Percentiles rank a stretch among this genome's conserved stretches.
Evolutionary conservation across 108 stramenopile species (phyloP).

Genomic region (Chaetoceros tenuissimus): DNA sequence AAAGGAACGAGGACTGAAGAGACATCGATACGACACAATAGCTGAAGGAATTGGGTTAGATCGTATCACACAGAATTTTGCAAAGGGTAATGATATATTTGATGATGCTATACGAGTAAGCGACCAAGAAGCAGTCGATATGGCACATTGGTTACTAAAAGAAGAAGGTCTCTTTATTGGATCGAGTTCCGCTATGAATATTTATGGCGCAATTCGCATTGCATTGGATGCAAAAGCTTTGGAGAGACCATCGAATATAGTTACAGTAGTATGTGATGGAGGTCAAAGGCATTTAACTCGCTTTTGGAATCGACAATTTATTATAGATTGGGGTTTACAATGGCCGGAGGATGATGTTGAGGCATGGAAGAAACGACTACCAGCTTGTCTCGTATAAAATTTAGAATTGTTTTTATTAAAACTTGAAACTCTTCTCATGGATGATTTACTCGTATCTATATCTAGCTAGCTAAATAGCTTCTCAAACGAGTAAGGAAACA

Average conservation of each 20-base stretch:
- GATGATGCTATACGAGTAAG: slow-evolving; percentile 56
- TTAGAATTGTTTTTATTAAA: too few relatives aligned
- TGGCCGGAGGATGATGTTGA: slow-evolving; percentile 56
- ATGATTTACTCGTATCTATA: too few relatives aligned
- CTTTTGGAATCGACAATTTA: slow-evolving; percentile 85
- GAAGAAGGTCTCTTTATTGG: slow-evolving; percentile 93
- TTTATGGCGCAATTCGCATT: slow-evolving; percentile 75
- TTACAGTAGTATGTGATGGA: slow-evolving; percentile 89
- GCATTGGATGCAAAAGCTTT: slow-evolving; percentile 26
- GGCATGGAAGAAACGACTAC: neutral
- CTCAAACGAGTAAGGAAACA: too few relatives aligned
- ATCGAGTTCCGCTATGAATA: slow-evolving; percentile 92
- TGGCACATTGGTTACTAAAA: slow-evolving; percentile 86
- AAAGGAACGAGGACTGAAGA: slow-evolving; percentile 58
- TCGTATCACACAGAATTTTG: slow-evolving; percentile 88
- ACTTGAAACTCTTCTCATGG: too few relatives aligned
- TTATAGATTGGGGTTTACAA: slow-evolving; percentile 51
- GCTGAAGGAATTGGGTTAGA: slow-evolving; percentile 96
- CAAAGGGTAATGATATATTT: slow-evolving; percentile 37
- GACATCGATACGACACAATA: slow-evolving; percentile 94
- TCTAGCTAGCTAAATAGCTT: too few relatives aligned
- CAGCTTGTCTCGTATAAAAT: too few relatives aligned
- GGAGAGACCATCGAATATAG: slow-evolving; percentile 52
- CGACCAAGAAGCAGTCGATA: slow-evolving; percentile 90
- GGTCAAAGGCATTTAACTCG: slow-evolving; percentile 80